phyloP scores from a whole-genome alignment of 257 asterid species.

The Nemophila menziesii region DNA sequence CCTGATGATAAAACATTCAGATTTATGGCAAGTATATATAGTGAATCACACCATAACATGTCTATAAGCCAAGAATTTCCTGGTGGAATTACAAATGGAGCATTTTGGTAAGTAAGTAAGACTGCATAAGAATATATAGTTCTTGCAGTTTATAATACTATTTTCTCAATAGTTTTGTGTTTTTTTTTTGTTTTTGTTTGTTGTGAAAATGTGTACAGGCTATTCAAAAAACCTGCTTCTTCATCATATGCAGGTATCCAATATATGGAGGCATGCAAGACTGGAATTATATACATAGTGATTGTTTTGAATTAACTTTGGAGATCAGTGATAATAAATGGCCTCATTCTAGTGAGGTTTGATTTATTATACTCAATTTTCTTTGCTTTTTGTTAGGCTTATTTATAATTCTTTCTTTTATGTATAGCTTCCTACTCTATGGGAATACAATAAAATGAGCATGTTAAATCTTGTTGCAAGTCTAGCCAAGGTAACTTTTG shows the following conservation, averaged over 20 bases:
- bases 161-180: too few species aligned
- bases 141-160: too few species aligned
- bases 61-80: conserved; percentile 84
- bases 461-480: conserved; percentile 80
- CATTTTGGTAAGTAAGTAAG: conserved; percentile 51
- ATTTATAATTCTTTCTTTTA: not conserved
- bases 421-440: conserved; percentile 66
- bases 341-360: conserved; percentile 80
- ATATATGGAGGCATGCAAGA: conserved; percentile 99
- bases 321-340: conserved; percentile 93
- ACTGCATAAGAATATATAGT: conserved; percentile 6
- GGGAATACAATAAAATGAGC: conserved; percentile 71
- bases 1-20: conserved; percentile 82
- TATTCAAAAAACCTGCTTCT: too few species aligned
- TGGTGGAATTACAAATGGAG: conserved; percentile 88
- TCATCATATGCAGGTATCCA: conserved; percentile 61
- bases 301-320: conserved; percentile 85
- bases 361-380: conserved; percentile 4
- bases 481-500: conserved; percentile 47
- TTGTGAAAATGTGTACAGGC: too few species aligned
- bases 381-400: not conserved
- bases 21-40: conserved; percentile 63
- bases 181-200: too few species aligned
- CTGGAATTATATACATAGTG: conserved; percentile 71
- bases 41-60: conserved; percentile 85